A percentile compares a stretch with the other conserved stretches of the same genome.
Evolutionary conservation across 2,329 filamentous ascomycete genomes (phyloP).

Genomic region (Talaromyces sp.): DNA sequence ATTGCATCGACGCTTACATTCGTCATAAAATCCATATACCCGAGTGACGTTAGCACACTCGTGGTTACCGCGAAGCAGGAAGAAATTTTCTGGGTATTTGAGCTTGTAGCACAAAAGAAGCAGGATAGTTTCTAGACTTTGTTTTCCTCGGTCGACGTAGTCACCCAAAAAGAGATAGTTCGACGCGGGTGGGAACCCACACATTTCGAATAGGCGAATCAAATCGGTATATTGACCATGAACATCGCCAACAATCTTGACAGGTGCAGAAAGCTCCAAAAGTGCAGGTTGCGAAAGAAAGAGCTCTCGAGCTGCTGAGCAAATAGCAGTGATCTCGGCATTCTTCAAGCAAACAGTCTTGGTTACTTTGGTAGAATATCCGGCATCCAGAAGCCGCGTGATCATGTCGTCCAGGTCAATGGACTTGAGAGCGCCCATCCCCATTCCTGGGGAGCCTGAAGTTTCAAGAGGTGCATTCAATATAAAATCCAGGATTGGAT

Average conservation of each 20-base stretch:
- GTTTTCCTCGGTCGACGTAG: conserved; percentile 95
- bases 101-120: conserved; percentile 94
- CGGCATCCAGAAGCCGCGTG: conserved; percentile 87
- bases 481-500: conserved; percentile 62
- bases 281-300: conserved; percentile 90
- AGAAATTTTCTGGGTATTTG: conserved; percentile 97
- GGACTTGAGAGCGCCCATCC: conserved; percentile 87
- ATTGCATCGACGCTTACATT: conserved; percentile 94
- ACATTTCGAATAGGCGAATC: conserved; percentile 98
- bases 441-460: conserved; percentile 63
- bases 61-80: conserved; percentile 90
- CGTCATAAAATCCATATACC: conserved; percentile 97
- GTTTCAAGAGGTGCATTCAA: conserved; percentile 44
- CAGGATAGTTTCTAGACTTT: conserved; percentile 91
- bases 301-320: conserved; percentile 82
- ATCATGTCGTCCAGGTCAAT: conserved; percentile 98
- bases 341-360: conserved; percentile 98
- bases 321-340: conserved; percentile 93
- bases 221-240: conserved; percentile 96
- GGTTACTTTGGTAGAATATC: conserved; percentile 94
- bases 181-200: conserved; percentile 85
- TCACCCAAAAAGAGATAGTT: conserved; percentile 96
- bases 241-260: conserved; percentile 97
- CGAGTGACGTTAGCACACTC: conserved; percentile 95
- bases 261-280: conserved; percentile 87